A percentile compares a stretch with the other conserved stretches of the same genome.
Conservation (phyloP, 805 yeast species). For the Pichia cabralensis region DNA sequence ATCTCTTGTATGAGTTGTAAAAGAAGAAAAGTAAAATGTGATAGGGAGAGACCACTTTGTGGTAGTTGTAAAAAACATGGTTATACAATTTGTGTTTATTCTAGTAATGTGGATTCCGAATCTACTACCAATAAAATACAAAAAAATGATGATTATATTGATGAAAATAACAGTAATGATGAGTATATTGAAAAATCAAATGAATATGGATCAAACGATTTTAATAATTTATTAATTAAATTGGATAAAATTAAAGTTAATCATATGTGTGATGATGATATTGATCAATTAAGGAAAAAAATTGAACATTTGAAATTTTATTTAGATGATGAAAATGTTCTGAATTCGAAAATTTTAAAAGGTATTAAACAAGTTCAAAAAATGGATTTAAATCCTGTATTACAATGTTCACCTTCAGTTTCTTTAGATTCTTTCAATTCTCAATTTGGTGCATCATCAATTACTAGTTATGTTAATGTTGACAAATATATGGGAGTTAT, state of each 20-base stretch:
- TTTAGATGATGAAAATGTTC: slow-evolving; percentile 5
- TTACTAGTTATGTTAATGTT: slow-evolving; percentile 3
- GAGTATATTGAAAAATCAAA: too few relatives aligned
- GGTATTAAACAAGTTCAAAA: slow-evolving; percentile 1
- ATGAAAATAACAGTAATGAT: neutral
- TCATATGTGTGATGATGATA: slow-evolving; percentile 5
- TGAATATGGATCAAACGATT: slow-evolving; percentile 1
- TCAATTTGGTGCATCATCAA: slow-evolving; percentile 9
- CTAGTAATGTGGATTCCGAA: slow-evolving; percentile 2
- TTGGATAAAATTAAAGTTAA: slow-evolving; percentile 5
- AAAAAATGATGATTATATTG: neutral
- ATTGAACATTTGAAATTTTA: slow-evolving; percentile 4
- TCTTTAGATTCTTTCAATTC: slow-evolving; percentile 1
- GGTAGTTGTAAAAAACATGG: slow-evolving; percentile 20
- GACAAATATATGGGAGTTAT: slow-evolving; percentile 4
- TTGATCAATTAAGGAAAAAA: slow-evolving; percentile 6
- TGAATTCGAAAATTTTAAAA: slow-evolving; percentile 2
- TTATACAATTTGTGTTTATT: slow-evolving; percentile 5
- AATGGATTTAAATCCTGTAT: neutral
- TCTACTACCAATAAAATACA: too few relatives aligned
- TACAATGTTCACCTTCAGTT: neutral
- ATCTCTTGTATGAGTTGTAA: slow-evolving; percentile 33
- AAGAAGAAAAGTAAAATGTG: slow-evolving; percentile 38
- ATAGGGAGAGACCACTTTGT: slow-evolving; percentile 26
- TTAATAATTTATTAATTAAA: slow-evolving; percentile 1